A percentile compares a stretch with the other conserved stretches of the same genome.
Conservation (phyloP, 2,329 filamentous ascomycete species). For the Ophiosphaerella korrae region DNA sequence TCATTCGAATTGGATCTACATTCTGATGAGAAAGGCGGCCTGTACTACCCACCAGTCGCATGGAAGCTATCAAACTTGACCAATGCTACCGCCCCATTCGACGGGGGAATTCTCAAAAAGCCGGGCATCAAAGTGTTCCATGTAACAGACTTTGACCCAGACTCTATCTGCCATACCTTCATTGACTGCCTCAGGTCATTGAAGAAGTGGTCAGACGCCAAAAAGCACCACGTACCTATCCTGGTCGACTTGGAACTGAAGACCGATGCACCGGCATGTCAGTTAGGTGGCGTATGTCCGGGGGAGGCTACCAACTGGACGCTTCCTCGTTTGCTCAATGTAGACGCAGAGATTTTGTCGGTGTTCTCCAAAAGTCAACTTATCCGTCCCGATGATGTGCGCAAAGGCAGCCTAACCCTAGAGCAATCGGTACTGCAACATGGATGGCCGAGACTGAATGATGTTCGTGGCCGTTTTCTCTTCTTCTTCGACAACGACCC, state of each 20-base stretch:
- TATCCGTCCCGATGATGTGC: conserved; percentile 56
- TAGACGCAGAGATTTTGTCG: conserved; percentile 56
- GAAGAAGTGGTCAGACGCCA: conserved; percentile 52
- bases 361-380: conserved; percentile 50
- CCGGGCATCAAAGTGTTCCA: conserved; percentile 58
- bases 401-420: conserved; percentile 49
- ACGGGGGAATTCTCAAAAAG: conserved; percentile 47
- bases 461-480: conserved; percentile 53
- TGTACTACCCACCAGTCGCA: conserved; percentile 54
- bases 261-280: conserved; percentile 44
- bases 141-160: conserved; percentile 56
- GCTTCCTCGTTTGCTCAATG: conserved; percentile 48
- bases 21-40: conserved; percentile 55
- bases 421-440: conserved; percentile 53
- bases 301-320: conserved; percentile 53
- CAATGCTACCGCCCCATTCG: conserved; percentile 45
- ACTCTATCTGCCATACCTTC: conserved; percentile 55
- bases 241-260: conserved; percentile 59
- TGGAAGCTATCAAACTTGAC: conserved; percentile 49
- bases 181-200: conserved; percentile 52
- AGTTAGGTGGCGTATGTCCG: conserved; percentile 44
- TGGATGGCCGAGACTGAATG: conserved; percentile 57
- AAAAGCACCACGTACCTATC: conserved; percentile 54
- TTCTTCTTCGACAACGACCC: conserved; percentile 60
- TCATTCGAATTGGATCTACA: conserved; percentile 57